A percentile compares a stretch with the other conserved stretches of the same genome.
phyloP scores from a whole-genome alignment of 495 filamentous ascomycete genomes.

The Schizothecium vesticola region DNA sequence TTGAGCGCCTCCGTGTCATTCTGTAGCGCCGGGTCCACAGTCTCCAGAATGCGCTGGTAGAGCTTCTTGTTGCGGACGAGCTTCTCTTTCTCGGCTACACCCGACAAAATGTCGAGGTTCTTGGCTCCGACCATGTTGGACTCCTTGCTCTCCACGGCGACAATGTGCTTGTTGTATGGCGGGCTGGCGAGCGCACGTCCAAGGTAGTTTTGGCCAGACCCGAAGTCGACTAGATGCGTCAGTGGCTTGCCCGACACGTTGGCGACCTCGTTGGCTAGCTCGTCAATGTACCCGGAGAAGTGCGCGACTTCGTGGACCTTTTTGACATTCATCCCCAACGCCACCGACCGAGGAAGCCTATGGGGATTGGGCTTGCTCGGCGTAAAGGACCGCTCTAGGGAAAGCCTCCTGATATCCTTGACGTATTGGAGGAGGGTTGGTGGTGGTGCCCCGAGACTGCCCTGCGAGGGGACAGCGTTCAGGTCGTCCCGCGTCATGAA shows the following conservation, averaged over 20 bases:
- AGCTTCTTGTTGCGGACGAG: constrained; percentile 72
- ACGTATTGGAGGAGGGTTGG: constrained; percentile 68
- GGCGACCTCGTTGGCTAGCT: constrained; percentile 49
- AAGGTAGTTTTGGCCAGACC: constrained; percentile 93
- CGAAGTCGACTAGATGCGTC: constrained; percentile 91
- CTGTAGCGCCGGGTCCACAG: constrained; percentile 31
- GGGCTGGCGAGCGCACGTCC: constrained; percentile 78
- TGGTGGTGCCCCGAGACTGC: constrained; percentile 53
- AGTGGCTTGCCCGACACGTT: constrained; percentile 42
- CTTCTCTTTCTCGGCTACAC: constrained; percentile 60
- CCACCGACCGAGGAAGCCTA: constrained; percentile 60
- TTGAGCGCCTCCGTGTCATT: constrained; percentile 38
- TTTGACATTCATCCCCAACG: constrained; percentile 91
- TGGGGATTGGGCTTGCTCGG: constrained; percentile 36
- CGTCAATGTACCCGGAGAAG: constrained; percentile 51
- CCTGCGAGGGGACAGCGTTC: constrained; percentile 24
- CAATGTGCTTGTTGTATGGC: constrained; percentile 78
- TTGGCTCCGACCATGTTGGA: constrained; percentile 82
- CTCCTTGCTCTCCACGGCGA: constrained; percentile 84
- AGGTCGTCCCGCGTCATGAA: constrained; percentile 73
- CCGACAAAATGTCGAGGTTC: constrained; percentile 71
- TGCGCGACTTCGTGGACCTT: constrained; percentile 87
- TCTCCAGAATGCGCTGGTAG: constrained; percentile 47
- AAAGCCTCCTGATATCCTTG: constrained; percentile 62
- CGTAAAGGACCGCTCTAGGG: constrained; percentile 57